Conservation (phyloP, 139 green algal species). For the Medakamo hakoo region DNA sequence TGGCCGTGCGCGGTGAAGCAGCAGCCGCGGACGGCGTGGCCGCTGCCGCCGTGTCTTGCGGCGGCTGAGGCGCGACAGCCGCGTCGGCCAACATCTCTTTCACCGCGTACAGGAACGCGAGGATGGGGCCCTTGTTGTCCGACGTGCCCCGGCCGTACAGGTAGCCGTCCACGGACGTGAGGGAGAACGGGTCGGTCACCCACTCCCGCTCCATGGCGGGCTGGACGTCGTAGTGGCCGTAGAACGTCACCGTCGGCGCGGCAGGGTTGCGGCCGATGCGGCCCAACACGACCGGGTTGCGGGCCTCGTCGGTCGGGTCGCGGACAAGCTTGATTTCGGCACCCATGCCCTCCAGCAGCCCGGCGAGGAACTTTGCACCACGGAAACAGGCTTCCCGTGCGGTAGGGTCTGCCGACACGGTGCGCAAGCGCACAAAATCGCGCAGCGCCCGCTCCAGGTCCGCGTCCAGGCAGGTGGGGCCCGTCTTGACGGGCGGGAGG, state of each 20-base stretch:
- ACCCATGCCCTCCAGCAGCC: constrained; percentile 60
- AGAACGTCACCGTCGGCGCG: constrained; percentile 70
- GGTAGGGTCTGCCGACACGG: constrained; percentile 33
- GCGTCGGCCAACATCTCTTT: constrained; percentile 59
- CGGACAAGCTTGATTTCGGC: constrained; percentile 64
- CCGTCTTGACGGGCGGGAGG: too few species aligned
- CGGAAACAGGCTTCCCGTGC: constrained; percentile 67
- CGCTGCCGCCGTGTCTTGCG: too few species aligned
- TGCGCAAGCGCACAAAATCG: constrained; percentile 68
- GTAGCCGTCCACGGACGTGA: constrained; percentile 68
- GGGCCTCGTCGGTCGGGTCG: constrained; percentile 26
- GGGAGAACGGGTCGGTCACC: constrained; percentile 69
- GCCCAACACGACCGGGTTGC: constrained; percentile 77
- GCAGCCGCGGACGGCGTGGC: too few species aligned
- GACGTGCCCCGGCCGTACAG: constrained; percentile 71
- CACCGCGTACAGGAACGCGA: constrained; percentile 81
- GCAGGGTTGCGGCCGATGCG: constrained; percentile 48
- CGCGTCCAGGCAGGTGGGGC: constrained; percentile 18
- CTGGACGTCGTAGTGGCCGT: constrained; percentile 78
- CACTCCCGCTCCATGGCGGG: constrained; percentile 70
- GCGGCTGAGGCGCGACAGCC: too few species aligned
- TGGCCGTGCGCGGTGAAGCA: too few species aligned
- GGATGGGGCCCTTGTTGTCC: constrained; percentile 82
- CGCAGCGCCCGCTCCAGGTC: constrained; percentile 61
- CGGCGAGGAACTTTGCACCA: constrained; percentile 73